phyloP scores from a whole-genome alignment of 441 rosid species.

The Hura crepitans region DNA sequence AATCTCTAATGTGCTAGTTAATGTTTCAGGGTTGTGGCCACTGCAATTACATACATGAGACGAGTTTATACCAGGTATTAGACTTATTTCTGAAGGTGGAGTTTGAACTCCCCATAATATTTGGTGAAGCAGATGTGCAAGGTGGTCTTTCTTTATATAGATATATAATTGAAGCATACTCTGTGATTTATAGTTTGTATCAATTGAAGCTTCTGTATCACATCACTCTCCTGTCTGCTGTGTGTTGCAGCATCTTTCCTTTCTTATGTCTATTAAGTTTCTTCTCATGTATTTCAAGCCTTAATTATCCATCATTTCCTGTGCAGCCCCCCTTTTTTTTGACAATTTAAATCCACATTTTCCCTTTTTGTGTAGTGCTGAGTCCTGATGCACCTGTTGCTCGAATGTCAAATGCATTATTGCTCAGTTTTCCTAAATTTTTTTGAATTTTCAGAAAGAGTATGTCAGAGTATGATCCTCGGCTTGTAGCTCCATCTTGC shows the following conservation, averaged over 20 bases:
- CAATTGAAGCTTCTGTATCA: not conserved
- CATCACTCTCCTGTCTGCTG: not conserved
- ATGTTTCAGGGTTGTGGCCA: slow-evolving; percentile 79
- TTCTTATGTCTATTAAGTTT: not conserved
- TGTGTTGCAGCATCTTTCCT: not conserved
- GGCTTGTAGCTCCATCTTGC: slow-evolving; percentile 90
- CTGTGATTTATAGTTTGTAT: not conserved
- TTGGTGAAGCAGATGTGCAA: not conserved
- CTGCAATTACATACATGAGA: slow-evolving; percentile 89
- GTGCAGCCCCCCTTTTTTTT: not conserved
- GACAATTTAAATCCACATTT: not conserved
- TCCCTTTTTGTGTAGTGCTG: not conserved
- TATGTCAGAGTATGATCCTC: slow-evolving; percentile 86
- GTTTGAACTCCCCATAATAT: not conserved
- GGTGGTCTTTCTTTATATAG: not conserved
- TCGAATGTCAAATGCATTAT: slow-evolving; percentile 7
- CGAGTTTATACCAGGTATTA: slow-evolving; percentile 79
- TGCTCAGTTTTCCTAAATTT: slow-evolving; percentile 16
- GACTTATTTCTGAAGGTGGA: slow-evolving; percentile 6
- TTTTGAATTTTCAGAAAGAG: slow-evolving; percentile 57
- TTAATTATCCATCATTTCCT: not conserved
- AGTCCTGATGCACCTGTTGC: not conserved
- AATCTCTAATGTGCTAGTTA: slow-evolving; percentile 19
- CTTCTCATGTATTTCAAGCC: not conserved
- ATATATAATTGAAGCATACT: not conserved